A percentile compares a stretch with the other conserved stretches of the same genome.
Conservation (phyloP, 352 stramenopile genomes). For the Globisporangium viniferum region DNA sequence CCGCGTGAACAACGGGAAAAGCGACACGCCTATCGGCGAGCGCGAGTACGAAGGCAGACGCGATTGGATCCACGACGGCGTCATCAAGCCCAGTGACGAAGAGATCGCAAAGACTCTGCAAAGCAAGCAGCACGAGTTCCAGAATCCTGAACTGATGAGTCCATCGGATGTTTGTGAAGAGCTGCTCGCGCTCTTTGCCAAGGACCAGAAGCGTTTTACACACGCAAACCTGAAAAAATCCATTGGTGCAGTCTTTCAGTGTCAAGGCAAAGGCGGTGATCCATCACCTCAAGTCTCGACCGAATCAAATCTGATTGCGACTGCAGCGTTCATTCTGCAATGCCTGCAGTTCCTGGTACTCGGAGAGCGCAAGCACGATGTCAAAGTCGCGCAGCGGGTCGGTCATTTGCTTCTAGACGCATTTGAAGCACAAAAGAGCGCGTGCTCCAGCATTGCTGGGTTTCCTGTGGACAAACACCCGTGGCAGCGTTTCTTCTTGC, state of each 20-base stretch:
- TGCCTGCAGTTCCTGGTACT: conserved; percentile 22
- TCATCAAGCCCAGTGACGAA: conserved; percentile 48
- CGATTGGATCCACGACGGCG: conserved; percentile 36
- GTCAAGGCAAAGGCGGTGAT: not conserved
- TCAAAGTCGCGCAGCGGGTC: conserved; percentile 44
- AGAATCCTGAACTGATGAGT: conserved; percentile 22
- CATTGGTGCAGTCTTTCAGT: conserved; percentile 29
- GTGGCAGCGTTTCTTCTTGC: conserved; percentile 22
- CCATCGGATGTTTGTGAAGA: conserved; percentile 28
- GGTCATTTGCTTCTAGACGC: conserved; percentile 62
- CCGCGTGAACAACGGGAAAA: conserved; percentile 27
- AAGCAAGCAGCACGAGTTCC: conserved; percentile 31
- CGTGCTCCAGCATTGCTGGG: not conserved
- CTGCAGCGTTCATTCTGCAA: conserved; percentile 17
- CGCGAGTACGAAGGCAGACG: conserved; percentile 51
- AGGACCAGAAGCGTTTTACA: conserved; percentile 22
- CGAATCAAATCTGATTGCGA: not conserved
- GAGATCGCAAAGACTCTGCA: conserved; percentile 20
- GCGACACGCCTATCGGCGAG: conserved; percentile 17
- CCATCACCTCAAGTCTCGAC: not conserved
- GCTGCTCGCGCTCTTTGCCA: conserved; percentile 26
- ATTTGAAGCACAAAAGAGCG: conserved; percentile 23
- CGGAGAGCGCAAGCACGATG: conserved; percentile 15
- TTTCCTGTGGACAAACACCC: not conserved
- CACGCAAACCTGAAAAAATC: conserved; percentile 42